phyloP scores from a whole-genome alignment of 225 moss, liverwort and hornwort genomes.

The Pseudisothecium myosuroides region DNA sequence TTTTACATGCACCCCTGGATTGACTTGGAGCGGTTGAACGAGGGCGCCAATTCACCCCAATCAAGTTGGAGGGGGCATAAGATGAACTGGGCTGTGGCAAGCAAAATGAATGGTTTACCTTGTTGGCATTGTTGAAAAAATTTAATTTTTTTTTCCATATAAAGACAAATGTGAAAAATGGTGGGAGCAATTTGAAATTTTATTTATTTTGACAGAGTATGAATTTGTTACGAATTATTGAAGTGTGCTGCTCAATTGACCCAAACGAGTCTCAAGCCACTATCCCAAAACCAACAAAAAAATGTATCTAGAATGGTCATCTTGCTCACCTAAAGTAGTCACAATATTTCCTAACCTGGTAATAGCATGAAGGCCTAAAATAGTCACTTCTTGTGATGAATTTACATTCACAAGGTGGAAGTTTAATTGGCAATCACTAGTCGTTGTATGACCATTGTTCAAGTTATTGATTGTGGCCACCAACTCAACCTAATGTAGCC shows the following conservation, averaged over 20 bases:
- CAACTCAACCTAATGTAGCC: background rate
- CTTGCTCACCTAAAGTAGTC: accelerated
- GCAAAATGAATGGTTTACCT: background rate
- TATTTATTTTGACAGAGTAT: background rate
- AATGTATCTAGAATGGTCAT: accelerated
- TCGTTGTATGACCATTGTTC: accelerated
- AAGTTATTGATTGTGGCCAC: background rate
- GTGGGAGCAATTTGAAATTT: accelerated
- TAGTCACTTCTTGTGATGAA: background rate
- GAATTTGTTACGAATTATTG: background rate
- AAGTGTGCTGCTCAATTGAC: background rate
- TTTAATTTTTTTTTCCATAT: accelerated
- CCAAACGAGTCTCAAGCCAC: accelerated
- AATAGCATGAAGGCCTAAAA: accelerated
- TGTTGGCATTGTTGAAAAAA: no score
- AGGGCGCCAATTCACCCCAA: no score
- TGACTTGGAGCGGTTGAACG: no score
- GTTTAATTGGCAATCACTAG: accelerated
- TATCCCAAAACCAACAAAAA: background rate
- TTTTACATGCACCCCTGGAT: no score
- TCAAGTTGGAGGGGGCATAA: no score
- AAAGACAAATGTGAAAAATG: background rate
- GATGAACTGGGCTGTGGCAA: background rate
- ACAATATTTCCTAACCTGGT: background rate
- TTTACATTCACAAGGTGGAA: background rate